Base-by-base conservation (phyloP, 176 grass and related monocot genomes). In the Lolium multiflorum region DNA sequence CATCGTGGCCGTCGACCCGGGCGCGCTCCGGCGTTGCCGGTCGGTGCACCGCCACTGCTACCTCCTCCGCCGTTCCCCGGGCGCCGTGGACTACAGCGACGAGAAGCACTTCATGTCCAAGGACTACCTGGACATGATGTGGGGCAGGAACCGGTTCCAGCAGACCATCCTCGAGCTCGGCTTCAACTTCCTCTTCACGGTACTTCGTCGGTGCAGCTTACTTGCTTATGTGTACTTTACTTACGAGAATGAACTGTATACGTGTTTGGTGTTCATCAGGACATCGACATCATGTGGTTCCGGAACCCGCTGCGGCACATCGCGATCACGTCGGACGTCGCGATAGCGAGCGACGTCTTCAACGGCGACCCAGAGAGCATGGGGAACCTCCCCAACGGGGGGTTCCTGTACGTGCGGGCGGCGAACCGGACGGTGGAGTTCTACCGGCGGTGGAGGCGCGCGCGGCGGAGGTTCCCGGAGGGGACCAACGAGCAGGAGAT, bases 81-180 rank as follows among this genome's bases (percentile, higher is more conserved):
- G 67, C 46, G 63, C 80, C 12, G 86, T 70, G 15, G 84, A 94
- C 88, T 92, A 82, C 84, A 73, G 90, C 63, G 82, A 24, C 44
- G 94, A 94, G 83, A 94, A 97, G 86, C 51, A 81, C 74, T 93
- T 61, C 86, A 97, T 92, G 92, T 86, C 76, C 41, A 87, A 91
- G 72, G 90, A 94, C 62, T 97, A 97, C 82, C 75, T 97, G 2
- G 84, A 93, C 39, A 94, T 97, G 95, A 93, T 94, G 90, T 97
- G 95, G 95, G 83, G 74, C 4, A 66, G 92, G 31, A 92, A 94
- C 74, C 73, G 70, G 81, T 83, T 97, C 83, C 95, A 94, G 82
- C 90, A 85, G 59, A 87, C 82, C 38, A 86, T 97, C 83, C 92
- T 97, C 25, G 89, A 91, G 84, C 88, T 94, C 15, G 92, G 94